Percentiles rank a stretch among this genome's conserved stretches.
phyloP scores from a whole-genome alignment of 2,329 filamentous ascomycete genomes.

The Xylaria arbuscula region DNA sequence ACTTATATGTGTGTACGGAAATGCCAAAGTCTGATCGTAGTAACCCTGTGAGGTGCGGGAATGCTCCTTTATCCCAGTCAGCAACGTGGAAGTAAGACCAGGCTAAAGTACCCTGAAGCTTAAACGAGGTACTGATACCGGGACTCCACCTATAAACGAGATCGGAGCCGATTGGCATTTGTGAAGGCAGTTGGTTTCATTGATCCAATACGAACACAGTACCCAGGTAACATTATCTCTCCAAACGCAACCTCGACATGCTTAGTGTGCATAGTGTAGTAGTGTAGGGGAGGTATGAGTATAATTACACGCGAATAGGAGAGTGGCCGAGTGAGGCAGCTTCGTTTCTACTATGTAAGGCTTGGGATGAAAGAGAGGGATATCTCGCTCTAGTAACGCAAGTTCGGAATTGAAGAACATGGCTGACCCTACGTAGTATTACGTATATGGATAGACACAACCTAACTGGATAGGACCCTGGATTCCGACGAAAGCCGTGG shows the following conservation, averaged over 20 bases:
- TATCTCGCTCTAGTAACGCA: not conserved
- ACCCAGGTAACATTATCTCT: slow-evolving; percentile 1
- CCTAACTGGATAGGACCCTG: not conserved
- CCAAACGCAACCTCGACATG: slow-evolving; percentile 7
- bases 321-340: slow-evolving; percentile 1
- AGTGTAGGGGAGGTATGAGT: not conserved
- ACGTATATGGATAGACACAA: not conserved
- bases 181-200: not conserved
- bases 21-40: slow-evolving; percentile 11
- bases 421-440: not conserved
- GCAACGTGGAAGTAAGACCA: slow-evolving; percentile 15
- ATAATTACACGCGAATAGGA: slow-evolving; percentile 4
- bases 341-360: slow-evolving; percentile 9
- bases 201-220: slow-evolving; percentile 18
- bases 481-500: slow-evolving; percentile 12
- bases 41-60: not conserved
- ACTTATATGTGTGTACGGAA: not conserved
- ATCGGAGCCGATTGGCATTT: slow-evolving; percentile 10
- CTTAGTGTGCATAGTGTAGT: not conserved
- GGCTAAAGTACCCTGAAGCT: slow-evolving; percentile 3
- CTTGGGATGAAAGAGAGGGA: not conserved
- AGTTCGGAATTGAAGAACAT: not conserved
- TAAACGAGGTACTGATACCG: slow-evolving; percentile 13
- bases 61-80: slow-evolving; percentile 15
- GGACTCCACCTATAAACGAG: slow-evolving; percentile 10